Base-by-base conservation (phyloP, 805 yeast species). In the Debaryomyces castellii region DNA sequence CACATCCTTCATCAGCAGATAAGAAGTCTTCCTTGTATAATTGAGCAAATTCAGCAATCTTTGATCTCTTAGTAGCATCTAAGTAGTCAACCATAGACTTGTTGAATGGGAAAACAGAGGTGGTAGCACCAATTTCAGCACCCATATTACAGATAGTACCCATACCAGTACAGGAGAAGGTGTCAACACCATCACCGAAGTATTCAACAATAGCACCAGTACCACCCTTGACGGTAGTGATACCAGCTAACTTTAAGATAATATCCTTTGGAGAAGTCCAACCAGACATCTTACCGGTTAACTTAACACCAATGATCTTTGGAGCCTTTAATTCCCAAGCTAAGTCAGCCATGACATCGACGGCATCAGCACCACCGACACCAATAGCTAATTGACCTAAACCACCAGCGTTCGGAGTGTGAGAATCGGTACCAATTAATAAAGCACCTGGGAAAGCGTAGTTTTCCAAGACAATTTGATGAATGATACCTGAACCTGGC, bases 321-420 rank as follows among this genome's bases (percentile, higher is more conserved):
- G 98, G 98, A 49, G 97, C 97, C 80, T 91, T 91, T 65, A 91
- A 82, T 76, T 91, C 98, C 98, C 98, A 91, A 46, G 98, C 86
- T 55, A 89, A 80, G 63, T 87, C 86, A 50, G 97, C 88, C 84
- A 91, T 82, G 50, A 89, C 97, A 69, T 91, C 98, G 57, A 91
- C 98, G 52, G 97, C 97, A 71, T 91, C 98, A 56, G 98, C 98
- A 81, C 98, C 98, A 79, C 97, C 98, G 57, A 92, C 97, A 81
- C 97, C 98, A 58, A 91, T 91, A 57, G 97, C 97, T 63, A 91
- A 82, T 75, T 89, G 95, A 76, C 97, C 97, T 63, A 91, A 80
- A 74, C 97, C 97, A 79, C 97, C 97, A 49, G 97, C 97, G 71
- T 91, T 91, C 51, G 97, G 97, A 59, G 97, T 91, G 74, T 91